Conservation (phyloP, 306 rosid species). For the Inga leiocalycina region DNA sequence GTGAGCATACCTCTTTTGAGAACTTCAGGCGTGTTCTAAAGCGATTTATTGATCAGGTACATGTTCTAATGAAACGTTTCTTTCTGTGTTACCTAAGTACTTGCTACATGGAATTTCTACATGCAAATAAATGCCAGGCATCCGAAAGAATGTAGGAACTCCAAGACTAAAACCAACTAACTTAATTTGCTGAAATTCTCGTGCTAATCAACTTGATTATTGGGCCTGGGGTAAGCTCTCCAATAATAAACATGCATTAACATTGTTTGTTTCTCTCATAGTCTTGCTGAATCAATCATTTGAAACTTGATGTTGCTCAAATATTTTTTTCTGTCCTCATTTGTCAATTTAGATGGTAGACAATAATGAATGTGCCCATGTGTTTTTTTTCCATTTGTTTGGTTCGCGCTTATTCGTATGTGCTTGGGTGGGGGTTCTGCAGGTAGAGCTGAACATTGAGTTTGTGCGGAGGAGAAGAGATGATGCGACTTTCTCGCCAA, state of each 20-base stretch:
- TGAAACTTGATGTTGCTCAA: neutral
- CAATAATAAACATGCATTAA: neutral
- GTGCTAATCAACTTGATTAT: neutral
- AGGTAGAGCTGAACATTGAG: slow-evolving; percentile 84
- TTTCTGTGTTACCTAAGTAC: neutral
- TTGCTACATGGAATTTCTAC: neutral
- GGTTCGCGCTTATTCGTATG: neutral
- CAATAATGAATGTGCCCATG: neutral
- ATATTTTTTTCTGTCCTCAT: neutral
- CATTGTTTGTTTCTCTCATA: neutral
- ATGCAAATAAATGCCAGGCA: neutral
- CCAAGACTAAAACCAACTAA: neutral
- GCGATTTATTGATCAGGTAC: slow-evolving; percentile 92
- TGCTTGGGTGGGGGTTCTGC: slow-evolving; percentile 22
- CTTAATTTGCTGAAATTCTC: neutral
- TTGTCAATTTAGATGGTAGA: neutral
- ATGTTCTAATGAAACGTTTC: slow-evolving; percentile 26
- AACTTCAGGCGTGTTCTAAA: slow-evolving; percentile 67
- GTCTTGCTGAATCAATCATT: slow-evolving; percentile 21
- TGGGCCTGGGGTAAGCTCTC: neutral
- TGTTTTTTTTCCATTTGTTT: neutral
- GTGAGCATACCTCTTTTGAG: slow-evolving; percentile 64
- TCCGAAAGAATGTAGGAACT: slow-evolving; percentile 11
- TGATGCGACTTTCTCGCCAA: slow-evolving; percentile 80
- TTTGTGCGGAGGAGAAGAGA: slow-evolving; percentile 82